phyloP scores from a whole-genome alignment of 768 basidiomycete genomes.

The Hygrophorus pudorinus region DNA sequence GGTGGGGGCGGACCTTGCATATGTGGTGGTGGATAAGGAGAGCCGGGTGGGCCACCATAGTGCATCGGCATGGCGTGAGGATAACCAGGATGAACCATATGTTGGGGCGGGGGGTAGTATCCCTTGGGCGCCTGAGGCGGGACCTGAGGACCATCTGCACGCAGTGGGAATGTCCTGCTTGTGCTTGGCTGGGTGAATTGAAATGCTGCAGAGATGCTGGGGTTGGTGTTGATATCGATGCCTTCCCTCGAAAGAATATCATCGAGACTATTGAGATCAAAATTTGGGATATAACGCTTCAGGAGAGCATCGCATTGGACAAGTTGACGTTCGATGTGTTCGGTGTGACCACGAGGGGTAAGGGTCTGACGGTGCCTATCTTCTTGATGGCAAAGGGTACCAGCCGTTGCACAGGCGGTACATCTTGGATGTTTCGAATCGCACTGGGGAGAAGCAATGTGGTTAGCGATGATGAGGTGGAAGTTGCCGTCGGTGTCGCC shows the following conservation, averaged over 20 bases:
- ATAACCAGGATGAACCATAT: constrained; percentile 30
- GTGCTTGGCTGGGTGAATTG: constrained; percentile 21
- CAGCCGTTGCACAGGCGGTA: constrained; percentile 74
- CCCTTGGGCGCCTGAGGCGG: constrained; percentile 19
- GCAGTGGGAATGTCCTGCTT: constrained; percentile 21
- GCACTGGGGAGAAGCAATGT: constrained; percentile 43
- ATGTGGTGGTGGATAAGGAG: constrained; percentile 24
- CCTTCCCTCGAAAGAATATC: constrained; percentile 56
- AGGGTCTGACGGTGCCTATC: constrained; percentile 82
- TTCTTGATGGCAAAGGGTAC: constrained; percentile 76
- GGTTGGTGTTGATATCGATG: constrained; percentile 35
- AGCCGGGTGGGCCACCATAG: constrained; percentile 20
- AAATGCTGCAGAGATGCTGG: neutral
- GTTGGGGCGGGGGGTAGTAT: constrained; percentile 27
- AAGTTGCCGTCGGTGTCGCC: constrained; percentile 77
- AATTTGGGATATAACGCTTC: constrained; percentile 61
- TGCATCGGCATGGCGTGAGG: constrained; percentile 29
- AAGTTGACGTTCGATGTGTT: constrained; percentile 73
- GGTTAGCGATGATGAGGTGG: constrained; percentile 36
- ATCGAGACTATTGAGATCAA: constrained; percentile 57
- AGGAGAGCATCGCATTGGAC: constrained; percentile 71
- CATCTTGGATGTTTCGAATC: constrained; percentile 86
- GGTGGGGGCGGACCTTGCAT: constrained; percentile 30
- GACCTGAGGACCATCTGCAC: constrained; percentile 18
- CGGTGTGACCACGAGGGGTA: constrained; percentile 76